Base-by-base conservation (phyloP, 2,329 filamentous ascomycete genomes). In the Scleromitrula shiraiana region DNA sequence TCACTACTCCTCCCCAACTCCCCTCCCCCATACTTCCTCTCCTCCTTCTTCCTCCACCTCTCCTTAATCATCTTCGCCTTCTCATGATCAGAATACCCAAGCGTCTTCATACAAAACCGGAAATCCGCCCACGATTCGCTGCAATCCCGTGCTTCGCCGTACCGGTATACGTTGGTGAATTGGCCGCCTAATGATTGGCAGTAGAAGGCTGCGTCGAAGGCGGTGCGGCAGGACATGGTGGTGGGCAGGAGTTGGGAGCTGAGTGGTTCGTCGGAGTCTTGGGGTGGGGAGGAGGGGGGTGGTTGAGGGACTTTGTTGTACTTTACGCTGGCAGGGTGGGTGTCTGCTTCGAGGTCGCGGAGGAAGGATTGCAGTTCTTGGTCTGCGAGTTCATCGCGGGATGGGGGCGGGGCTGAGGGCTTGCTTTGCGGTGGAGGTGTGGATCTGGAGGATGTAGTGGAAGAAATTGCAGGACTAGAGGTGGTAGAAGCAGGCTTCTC, bases 91-190 rank as follows among this genome's bases (percentile, higher is more conserved):
- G 74, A 66, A 61, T 80, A 80, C 2, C 76, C 75, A 60, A 84
- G 82, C 30, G 82, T 82, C 55, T 87, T 82, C 90, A 97, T 96
- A 73, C 93, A 98, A 70, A 96, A 91, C 86, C 90, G 95, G 68
- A 95, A 97, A 67, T 95, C 87, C 52, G 83, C 78, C 89, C 91
- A 96, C 54, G 89, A 82, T 56, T 94, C 85, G 53, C 74, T 79
- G 73, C 93, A 98, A 3, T 78, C 75, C 37, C 83, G 79, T 61
- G 95, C 71, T 35, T 74, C 70, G 53, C 93, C 93, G 63, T 88
- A 83, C 32, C 93, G 85, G 73, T 97, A 98, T 30, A 97, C 77
- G 61, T 88, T 82, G 61, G 86, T 89, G 74, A 90, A 95, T 66
- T 97, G 90, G 1, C 91, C 89, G 45, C 88, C 90, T 7, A 95